Evolutionary conservation across 139 green algal species (phyloP), one percentile per base, ranked within the genome.

Genomic region (Chlamydomonas sp.): DNA sequence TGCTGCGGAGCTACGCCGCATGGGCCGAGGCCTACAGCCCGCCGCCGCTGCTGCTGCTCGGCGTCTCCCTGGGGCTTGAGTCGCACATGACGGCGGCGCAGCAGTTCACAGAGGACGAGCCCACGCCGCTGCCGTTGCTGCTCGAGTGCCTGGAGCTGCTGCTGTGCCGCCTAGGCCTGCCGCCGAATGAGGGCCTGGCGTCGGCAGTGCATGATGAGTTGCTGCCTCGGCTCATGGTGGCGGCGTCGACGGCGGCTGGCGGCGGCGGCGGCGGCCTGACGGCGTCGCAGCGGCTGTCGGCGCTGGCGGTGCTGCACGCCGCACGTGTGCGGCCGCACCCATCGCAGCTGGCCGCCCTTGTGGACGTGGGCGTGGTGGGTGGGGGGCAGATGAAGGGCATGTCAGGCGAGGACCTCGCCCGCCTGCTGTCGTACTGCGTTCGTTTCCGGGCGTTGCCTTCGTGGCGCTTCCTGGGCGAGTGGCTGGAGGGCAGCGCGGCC

Each of bases 321-420:
- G 83, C 83, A 5, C 73, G 83, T 15, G 73, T 87, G 61, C 83
- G 83, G 73, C 83, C 83, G 73, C 72, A 87, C 61, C 62, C 83
- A 5, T 72, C 73, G n/a, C 83, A 87, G 74, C 83, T 87, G 83
- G 83, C 83, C 73, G 83, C 31, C 73, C 63, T 87, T 72, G 49
- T 87, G 73, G 83, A 87, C 58, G 20, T 87, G 62, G 61, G 80
- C 20, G 20, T 20, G 10, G 14, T 57, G 18, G 49, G 69, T 75
- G 15, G 17, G 5, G 7, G 16, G 10, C 49, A 12, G 20, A n/a
- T 86, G 83, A 15, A 4, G 62, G 72, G 2, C 5, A 31, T 87
- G 74, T 3, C n/a, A 4, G 73, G 73, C 1, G 72, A 74, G 15
- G n/a, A 72, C 2, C 72, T 87, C 73, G 73, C 66, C 62, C 62